Evolutionary conservation across 225 moss, liverwort and hornwort genomes (phyloP).

Genomic region (Asterella californica): DNA sequence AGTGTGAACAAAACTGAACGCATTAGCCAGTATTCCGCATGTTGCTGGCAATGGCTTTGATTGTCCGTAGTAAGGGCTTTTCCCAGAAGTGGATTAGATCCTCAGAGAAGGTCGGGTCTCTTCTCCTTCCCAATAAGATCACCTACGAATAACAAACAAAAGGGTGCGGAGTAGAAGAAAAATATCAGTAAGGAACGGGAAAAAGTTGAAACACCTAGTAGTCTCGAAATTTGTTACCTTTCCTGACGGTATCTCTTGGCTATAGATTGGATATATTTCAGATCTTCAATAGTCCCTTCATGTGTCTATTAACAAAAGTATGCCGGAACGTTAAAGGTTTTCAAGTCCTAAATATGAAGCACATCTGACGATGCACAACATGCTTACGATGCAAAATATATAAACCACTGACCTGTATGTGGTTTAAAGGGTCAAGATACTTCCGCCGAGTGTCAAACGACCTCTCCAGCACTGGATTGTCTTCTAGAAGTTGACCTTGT

Average conservation of each 20-base stretch:
- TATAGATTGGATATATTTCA: too few relatives aligned
- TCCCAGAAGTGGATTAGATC: constrained; percentile 34
- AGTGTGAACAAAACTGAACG: neutral
- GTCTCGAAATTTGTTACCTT: too few relatives aligned
- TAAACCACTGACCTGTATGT: constrained; percentile 40
- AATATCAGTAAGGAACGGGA: neutral
- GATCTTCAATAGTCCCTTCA: neutral
- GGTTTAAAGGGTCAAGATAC: constrained; percentile 53
- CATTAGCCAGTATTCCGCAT: constrained; percentile 48
- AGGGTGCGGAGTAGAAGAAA: neutral
- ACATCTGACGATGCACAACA: neutral
- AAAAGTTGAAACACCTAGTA: neutral
- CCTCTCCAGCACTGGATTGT: constrained; percentile 33
- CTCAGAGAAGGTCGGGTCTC: constrained; percentile 41
- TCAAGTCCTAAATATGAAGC: neutral
- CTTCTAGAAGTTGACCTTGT: constrained; percentile 45
- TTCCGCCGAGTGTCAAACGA: constrained; percentile 45
- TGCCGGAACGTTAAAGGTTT: neutral
- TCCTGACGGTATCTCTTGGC: too few relatives aligned
- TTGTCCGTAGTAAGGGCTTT: constrained; percentile 43
- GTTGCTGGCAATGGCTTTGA: constrained; percentile 49
- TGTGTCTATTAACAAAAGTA: neutral
- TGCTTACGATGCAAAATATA: neutral
- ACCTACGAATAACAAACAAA: constrained; percentile 30
- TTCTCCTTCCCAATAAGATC: constrained; percentile 44